A percentile compares a stretch with the other conserved stretches of the same genome.
Evolutionary conservation across 2,329 filamentous ascomycete species (phyloP).

Genomic region (Ambrosiella cleistominuta): DNA sequence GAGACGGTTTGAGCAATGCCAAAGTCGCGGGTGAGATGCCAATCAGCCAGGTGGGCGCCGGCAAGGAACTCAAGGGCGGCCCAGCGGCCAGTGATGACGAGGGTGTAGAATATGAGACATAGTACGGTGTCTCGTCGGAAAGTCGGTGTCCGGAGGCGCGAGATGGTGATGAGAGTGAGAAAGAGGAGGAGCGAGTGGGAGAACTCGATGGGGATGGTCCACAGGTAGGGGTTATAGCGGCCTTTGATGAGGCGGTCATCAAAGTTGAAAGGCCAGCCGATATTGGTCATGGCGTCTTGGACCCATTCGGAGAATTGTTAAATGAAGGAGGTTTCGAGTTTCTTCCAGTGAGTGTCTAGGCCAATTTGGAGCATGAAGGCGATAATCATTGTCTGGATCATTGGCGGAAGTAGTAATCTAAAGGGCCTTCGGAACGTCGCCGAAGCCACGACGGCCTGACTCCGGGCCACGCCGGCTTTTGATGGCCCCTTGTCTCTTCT

Average conservation of each 20-base stretch:
- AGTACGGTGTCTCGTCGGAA: conserved; percentile 26
- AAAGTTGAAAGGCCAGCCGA: conserved; percentile 16
- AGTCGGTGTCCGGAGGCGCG: conserved; percentile 24
- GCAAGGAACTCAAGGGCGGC: conserved; percentile 24
- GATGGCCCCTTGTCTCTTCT: conserved; percentile 32
- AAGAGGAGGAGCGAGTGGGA: conserved; percentile 40
- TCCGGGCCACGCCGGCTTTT: conserved; percentile 24
- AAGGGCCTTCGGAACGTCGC: conserved; percentile 33
- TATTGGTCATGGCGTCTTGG: conserved; percentile 16
- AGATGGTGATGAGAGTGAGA: conserved; percentile 31
- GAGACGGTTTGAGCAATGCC: not conserved
- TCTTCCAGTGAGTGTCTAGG: conserved; percentile 32
- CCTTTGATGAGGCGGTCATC: conserved; percentile 15
- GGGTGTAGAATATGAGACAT: conserved; percentile 25
- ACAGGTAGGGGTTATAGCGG: conserved; percentile 38
- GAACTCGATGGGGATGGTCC: conserved; percentile 46
- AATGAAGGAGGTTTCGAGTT: conserved; percentile 20
- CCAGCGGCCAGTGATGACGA: conserved; percentile 3
- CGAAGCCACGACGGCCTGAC: conserved; percentile 29
- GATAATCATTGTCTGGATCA: conserved; percentile 31
- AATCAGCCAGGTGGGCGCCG: conserved; percentile 36
- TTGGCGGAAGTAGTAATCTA: conserved; percentile 33
- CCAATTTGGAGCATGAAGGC: conserved; percentile 28
- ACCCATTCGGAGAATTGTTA: conserved; percentile 31
- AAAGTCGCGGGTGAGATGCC: conserved; percentile 26